Base-by-base conservation (phyloP, 257 asterid genomes). In the Ilex aquifolium region DNA sequence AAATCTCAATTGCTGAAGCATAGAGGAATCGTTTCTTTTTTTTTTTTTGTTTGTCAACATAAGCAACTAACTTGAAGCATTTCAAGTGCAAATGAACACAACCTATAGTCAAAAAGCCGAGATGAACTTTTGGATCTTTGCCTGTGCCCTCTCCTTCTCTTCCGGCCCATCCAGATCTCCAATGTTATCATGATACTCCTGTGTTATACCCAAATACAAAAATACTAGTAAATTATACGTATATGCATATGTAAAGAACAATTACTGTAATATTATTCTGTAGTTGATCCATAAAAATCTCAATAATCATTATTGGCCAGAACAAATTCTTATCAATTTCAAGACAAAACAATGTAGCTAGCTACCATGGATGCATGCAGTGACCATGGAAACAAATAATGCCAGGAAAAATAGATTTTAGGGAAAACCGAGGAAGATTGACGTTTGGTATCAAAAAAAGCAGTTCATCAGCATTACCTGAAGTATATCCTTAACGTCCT, bases 141-240 rank as follows among this genome's bases (percentile, higher is more conserved):
- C 71, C 61, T 83, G 97, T 15, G 86, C 85, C 72, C 92, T 87
- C 70, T 93, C 99, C 73, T 77, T 93, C 92, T 93, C 97, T 75
- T 93, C 99, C 29, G 97, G 97, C 12, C 99, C 99, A 42, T 84
- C 96, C 62, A 90, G 87, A 75, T 93, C 99, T 14, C 99, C 99
- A 17, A 90, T 88, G 62, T 87, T 80, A 84, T 87, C 95, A 29
- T 87, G 95, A 71, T 87, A 93, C 78, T 93, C 97, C 96, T 89
- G 85, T 16, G 31, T 63, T 63, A 56, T 59, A 62, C 55, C 63
- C 57, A 69, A 30, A 61, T 54, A 39, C 50, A 65, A 5, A 56
- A 27, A 4, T 36, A 36, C 42, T 36, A 8, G 42, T 36, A 21
- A 21, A 0, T 21, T 21, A 21, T 21, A 21, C 27, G 27, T 21